These are phyloP conservation scores for Trichomonas tenax DNA, from an alignment of 208 protist genomes.

Conservation along the genomic window DNA sequence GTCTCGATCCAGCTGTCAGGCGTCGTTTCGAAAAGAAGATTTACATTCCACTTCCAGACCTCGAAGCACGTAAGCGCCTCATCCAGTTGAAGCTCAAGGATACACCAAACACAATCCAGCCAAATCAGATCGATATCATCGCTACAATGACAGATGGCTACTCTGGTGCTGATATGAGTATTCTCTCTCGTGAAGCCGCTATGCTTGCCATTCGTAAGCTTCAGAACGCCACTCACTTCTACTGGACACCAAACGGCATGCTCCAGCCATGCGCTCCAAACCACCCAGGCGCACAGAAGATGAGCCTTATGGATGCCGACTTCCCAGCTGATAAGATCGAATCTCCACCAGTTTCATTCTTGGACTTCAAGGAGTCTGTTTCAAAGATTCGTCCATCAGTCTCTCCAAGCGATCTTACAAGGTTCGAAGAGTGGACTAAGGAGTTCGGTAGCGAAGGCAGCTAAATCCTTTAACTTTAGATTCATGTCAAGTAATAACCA, in stretches of 20 bases:
- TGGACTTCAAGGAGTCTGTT: not conserved
- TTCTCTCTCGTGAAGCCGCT: conserved; percentile 30
- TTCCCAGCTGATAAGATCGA: not conserved
- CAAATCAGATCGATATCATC: not conserved
- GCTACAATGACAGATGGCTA: conserved; percentile 28
- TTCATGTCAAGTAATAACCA: not conserved
- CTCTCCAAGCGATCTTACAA: not conserved
- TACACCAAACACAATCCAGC: conserved; percentile 20
- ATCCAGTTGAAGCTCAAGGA: conserved; percentile 30
- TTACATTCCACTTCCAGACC: conserved; percentile 53
- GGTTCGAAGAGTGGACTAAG: not conserved
- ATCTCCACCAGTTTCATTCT: not conserved
- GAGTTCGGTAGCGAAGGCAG: conserved; percentile 15
- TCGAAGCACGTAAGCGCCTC: conserved; percentile 27
- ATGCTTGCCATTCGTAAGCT: conserved; percentile 21
- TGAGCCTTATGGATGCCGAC: not conserved
- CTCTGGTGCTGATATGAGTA: conserved; percentile 37
- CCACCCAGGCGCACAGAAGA: not conserved
- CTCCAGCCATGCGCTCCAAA: not conserved
- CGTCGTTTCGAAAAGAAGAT: conserved; percentile 55
- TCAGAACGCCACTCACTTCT: not conserved
- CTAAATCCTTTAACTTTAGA: not conserved
- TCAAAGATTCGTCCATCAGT: not conserved
- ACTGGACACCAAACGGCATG: not conserved
- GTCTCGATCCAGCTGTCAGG: conserved; percentile 54